These are phyloP conservation scores for Gentiana macrophylla DNA, from an alignment of 257 asterid species.

Conservation along the genomic window DNA sequence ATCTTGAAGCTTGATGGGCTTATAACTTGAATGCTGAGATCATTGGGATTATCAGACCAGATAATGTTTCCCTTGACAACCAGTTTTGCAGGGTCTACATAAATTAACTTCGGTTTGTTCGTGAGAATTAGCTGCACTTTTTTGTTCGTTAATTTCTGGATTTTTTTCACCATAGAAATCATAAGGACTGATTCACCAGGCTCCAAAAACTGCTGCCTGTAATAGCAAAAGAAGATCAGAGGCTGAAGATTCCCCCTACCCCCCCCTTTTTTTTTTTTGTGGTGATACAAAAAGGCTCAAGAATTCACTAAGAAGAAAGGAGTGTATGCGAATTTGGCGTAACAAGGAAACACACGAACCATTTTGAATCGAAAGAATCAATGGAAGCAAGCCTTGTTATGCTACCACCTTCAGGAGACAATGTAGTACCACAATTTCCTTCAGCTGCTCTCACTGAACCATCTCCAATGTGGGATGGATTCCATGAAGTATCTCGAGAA, in stretches of 20 bases:
- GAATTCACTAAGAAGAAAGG: no score
- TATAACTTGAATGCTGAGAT: conserved; percentile 73
- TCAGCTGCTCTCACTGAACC: conserved; percentile 42
- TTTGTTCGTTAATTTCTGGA: conserved; percentile 84
- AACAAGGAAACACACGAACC: conserved; percentile 29
- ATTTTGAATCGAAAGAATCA: conserved; percentile 93
- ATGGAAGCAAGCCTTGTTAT: conserved; percentile 93
- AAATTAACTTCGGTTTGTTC: conserved; percentile 81
- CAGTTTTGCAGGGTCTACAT: conserved; percentile 80
- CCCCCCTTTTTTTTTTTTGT: neutral
- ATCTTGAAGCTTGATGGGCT: conserved; percentile 87
- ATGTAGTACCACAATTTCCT: conserved; percentile 39
- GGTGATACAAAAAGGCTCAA: no score
- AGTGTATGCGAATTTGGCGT: no score
- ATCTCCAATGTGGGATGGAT: conserved; percentile 70
- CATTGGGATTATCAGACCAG: conserved; percentile 90
- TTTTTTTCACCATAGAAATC: conserved; percentile 92
- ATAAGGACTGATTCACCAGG: conserved; percentile 93
- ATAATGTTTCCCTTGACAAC: conserved; percentile 64
- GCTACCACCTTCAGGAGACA: conserved; percentile 63
- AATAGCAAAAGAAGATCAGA: conserved; percentile 6
- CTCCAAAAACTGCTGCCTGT: conserved; percentile 95
- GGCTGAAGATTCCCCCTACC: neutral
- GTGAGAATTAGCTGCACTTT: conserved; percentile 96
- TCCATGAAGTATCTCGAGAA: conserved; percentile 76